phyloP scores from a whole-genome alignment of 352 stramenopile species.

The Globisporangium megalacanthum region DNA sequence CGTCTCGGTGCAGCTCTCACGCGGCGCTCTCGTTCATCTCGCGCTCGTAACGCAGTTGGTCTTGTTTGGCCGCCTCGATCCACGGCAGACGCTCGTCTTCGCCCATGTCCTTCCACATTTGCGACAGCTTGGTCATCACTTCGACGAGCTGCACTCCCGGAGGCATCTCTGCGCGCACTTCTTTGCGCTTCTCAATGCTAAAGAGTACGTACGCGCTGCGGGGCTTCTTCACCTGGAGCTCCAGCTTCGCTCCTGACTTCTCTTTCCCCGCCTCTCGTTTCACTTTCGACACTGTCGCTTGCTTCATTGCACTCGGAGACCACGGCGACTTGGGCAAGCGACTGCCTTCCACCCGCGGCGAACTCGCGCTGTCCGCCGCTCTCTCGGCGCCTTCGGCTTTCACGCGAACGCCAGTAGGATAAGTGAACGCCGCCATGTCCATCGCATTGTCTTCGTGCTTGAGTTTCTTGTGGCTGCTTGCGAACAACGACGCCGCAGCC shows the following conservation, averaged over 20 bases:
- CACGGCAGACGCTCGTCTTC: slow-evolving; percentile 50
- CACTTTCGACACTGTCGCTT: slow-evolving; percentile 24
- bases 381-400: slow-evolving; percentile 20
- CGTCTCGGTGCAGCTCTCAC: no score
- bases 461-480: slow-evolving; percentile 43
- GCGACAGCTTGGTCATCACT: slow-evolving; percentile 47
- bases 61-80: slow-evolving; percentile 50
- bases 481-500: slow-evolving; percentile 5
- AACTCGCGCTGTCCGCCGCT: slow-evolving; percentile 9
- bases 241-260: neutral
- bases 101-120: slow-evolving; percentile 55
- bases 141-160: slow-evolving; percentile 47
- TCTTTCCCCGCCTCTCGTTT: slow-evolving; percentile 37
- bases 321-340: slow-evolving; percentile 57
- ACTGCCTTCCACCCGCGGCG: neutral
- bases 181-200: slow-evolving; percentile 51
- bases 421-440: slow-evolving; percentile 20
- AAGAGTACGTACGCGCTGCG: slow-evolving; percentile 69
- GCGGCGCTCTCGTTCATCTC: slow-evolving; percentile 55
- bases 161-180: slow-evolving; percentile 38
- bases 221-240: slow-evolving; percentile 34
- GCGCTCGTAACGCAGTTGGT: slow-evolving; percentile 57
- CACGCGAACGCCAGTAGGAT: slow-evolving; percentile 13
- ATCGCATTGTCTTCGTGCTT: slow-evolving; percentile 40
- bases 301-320: slow-evolving; percentile 70